phyloP scores from a whole-genome alignment of 371 early-diverging fungal species.

The Rhizopus arrhizus region DNA sequence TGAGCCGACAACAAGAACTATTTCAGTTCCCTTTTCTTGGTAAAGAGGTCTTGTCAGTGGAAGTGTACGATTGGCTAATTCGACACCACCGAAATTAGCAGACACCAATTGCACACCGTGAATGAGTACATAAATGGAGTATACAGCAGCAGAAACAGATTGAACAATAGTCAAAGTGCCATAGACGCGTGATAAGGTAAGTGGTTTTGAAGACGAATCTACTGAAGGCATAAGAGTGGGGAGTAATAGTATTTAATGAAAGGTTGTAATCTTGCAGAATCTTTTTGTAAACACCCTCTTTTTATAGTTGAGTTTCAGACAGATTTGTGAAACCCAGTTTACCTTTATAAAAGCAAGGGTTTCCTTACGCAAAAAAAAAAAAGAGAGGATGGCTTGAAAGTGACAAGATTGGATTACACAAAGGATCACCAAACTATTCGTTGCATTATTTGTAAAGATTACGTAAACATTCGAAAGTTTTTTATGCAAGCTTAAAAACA shows the following conservation, averaged over 20 bases:
- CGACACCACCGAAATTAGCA: constrained; percentile 39
- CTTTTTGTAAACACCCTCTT: too few relatives aligned
- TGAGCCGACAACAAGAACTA: constrained; percentile 42
- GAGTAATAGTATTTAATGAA: neutral
- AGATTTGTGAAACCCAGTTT: too few relatives aligned
- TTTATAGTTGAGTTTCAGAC: too few relatives aligned
- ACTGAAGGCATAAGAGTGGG: constrained; percentile 7
- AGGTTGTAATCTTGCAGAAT: neutral
- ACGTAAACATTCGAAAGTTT: too few relatives aligned
- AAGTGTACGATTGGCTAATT: constrained; percentile 36
- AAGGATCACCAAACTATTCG: too few relatives aligned
- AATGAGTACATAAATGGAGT: constrained; percentile 38
- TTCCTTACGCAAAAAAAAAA: too few relatives aligned
- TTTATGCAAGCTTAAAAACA: too few relatives aligned
- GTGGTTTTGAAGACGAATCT: neutral
- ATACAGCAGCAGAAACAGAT: constrained; percentile 41
- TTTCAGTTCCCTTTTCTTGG: constrained; percentile 49
- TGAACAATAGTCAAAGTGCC: constrained; percentile 36
- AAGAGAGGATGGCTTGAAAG: too few relatives aligned
- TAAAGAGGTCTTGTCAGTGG: constrained; percentile 48
- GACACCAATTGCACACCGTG: constrained; percentile 40
- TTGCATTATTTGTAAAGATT: too few relatives aligned
- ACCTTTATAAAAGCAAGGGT: too few relatives aligned
- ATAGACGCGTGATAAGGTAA: constrained; percentile 25
- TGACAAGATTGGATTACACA: too few relatives aligned